These are phyloP conservation scores for Lantana camara DNA, from an alignment of 257 asterid species.

Conservation along the genomic window DNA sequence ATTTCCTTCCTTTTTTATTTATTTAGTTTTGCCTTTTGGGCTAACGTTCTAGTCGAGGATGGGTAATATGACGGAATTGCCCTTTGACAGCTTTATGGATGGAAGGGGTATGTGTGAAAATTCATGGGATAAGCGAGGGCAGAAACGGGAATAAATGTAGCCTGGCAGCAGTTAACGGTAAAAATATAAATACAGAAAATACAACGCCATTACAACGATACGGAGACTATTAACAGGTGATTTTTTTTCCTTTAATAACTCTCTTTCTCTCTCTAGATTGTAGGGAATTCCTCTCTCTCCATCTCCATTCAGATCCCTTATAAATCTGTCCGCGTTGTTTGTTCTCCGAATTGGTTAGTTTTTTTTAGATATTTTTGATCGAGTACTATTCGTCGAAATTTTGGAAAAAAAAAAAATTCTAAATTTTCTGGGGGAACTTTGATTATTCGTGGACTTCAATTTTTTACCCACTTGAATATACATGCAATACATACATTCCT, in stretches of 20 bases:
- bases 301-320: conserved; percentile 28
- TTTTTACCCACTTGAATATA: not conserved
- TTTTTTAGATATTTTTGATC: conserved; percentile 1
- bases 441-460: not conserved
- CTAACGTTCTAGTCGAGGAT: not conserved
- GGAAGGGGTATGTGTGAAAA: not conserved
- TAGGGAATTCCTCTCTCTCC: conserved; percentile 21
- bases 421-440: not conserved
- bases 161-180: conserved; percentile 14
- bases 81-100: conserved; percentile 7
- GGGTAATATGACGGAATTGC: not conserved
- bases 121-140: not conserved
- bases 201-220: conserved; percentile 12
- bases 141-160: not conserved
- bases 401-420: not conserved
- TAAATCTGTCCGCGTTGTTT: conserved; percentile 22
- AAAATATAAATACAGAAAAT: conserved; percentile 2
- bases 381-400: not conserved
- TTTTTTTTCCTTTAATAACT: conserved; percentile 30
- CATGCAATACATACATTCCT: conserved; percentile 36
- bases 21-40: no score
- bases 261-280: conserved; percentile 29
- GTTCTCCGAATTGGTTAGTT: conserved; percentile 25
- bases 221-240: conserved; percentile 36
- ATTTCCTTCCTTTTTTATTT: not conserved